Conservation (phyloP, 305 asterid genomes). For the Fraxinus nigra region DNA sequence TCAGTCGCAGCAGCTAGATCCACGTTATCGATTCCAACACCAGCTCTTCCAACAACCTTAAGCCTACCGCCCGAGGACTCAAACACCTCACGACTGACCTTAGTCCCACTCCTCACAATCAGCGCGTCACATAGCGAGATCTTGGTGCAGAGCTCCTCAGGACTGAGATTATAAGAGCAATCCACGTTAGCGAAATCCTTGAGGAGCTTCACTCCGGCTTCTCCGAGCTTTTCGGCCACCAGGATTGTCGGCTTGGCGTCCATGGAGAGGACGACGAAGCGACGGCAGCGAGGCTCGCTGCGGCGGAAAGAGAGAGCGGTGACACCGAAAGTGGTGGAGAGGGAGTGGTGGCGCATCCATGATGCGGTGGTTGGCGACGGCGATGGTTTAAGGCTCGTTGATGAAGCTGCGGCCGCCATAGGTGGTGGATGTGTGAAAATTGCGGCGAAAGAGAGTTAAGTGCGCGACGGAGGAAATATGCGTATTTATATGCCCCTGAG, state of each 20-base stretch:
- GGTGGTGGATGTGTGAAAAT: neutral
- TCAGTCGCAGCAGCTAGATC: slow-evolving; percentile 98
- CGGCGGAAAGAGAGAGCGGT: slow-evolving; percentile 34
- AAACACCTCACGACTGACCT: slow-evolving; percentile 51
- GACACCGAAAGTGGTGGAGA: slow-evolving; percentile 39
- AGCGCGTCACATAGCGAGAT: slow-evolving; percentile 48
- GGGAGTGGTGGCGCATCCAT: slow-evolving; percentile 42
- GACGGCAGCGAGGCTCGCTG: slow-evolving; percentile 27
- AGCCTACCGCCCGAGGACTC: slow-evolving; percentile 80
- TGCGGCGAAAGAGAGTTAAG: neutral
- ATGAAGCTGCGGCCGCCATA: slow-evolving; percentile 60
- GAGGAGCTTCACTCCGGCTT: slow-evolving; percentile 63
- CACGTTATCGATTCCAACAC: slow-evolving; percentile 95
- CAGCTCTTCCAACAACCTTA: slow-evolving; percentile 95
- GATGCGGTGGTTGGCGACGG: slow-evolving; percentile 38
- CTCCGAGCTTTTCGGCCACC: slow-evolving; percentile 88
- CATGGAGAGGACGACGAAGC: slow-evolving; percentile 65
- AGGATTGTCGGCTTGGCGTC: slow-evolving; percentile 88
- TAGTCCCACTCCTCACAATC: slow-evolving; percentile 54
- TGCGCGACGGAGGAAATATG: neutral
- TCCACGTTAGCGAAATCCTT: slow-evolving; percentile 67
- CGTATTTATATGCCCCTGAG: neutral
- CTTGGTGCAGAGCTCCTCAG: slow-evolving; percentile 36
- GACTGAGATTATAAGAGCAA: slow-evolving; percentile 33
- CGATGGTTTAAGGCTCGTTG: slow-evolving; percentile 49